Conservation (phyloP, 2,329 filamentous ascomycete genomes). For the Ramularia endophylla region DNA sequence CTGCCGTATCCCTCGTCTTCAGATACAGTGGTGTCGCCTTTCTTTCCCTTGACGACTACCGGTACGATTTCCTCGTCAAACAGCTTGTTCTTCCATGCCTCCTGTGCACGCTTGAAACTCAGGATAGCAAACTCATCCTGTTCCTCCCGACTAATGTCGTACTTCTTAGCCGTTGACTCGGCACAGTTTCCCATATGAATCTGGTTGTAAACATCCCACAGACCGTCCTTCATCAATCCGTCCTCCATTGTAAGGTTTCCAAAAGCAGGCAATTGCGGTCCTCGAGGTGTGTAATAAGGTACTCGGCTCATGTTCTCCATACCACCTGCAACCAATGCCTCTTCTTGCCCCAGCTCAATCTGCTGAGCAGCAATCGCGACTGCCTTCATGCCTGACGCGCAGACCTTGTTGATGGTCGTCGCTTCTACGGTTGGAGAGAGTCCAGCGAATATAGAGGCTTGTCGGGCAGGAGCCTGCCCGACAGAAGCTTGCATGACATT, state of each 20-base stretch:
- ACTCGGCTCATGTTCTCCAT: constrained; percentile 98
- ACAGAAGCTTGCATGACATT: constrained; percentile 81
- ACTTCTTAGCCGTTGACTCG: constrained; percentile 88
- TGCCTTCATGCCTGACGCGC: constrained; percentile 89
- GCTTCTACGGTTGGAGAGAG: constrained; percentile 77
- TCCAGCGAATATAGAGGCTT: constrained; percentile 84
- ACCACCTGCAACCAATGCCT: constrained; percentile 85
- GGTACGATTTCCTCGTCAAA: constrained; percentile 89
- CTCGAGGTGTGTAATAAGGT: constrained; percentile 80
- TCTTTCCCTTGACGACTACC: constrained; percentile 76
- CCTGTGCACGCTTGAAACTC: constrained; percentile 84
- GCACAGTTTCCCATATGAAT: constrained; percentile 98
- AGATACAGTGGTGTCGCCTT: constrained; percentile 72
- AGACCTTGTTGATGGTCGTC: constrained; percentile 96
- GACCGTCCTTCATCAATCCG: constrained; percentile 85
- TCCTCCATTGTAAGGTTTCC: constrained; percentile 85
- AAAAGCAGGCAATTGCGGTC: constrained; percentile 77
- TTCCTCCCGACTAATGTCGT: constrained; percentile 70
- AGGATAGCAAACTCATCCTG: constrained; percentile 89
- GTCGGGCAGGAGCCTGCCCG: constrained; percentile 86
- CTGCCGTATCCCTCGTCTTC: constrained; percentile 88
- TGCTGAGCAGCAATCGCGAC: constrained; percentile 87
- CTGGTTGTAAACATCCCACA: constrained; percentile 95
- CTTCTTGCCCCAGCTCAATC: constrained; percentile 83
- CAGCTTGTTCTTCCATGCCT: constrained; percentile 73